Conservation (phyloP, 306 rosid genomes). For the Sindora glabra region DNA sequence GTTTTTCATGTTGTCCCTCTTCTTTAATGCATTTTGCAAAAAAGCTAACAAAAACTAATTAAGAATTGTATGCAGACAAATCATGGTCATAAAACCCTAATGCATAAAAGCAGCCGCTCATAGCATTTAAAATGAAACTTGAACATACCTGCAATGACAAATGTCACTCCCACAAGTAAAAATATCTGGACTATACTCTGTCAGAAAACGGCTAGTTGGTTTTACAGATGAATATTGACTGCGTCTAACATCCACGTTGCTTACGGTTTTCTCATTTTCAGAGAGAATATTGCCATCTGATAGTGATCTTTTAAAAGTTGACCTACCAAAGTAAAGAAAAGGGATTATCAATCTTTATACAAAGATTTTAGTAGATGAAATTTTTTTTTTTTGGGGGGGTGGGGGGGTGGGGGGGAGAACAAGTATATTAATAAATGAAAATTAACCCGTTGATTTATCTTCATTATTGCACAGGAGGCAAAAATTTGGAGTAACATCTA, state of each 20-base stretch:
- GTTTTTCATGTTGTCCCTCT: too few species aligned
- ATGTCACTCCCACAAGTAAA: conserved; percentile 42
- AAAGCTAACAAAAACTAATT: too few species aligned
- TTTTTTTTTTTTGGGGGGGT: too few species aligned
- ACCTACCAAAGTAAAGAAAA: conserved; percentile 40
- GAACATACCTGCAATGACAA: conserved; percentile 59
- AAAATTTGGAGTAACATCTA: background rate
- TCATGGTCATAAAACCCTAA: background rate
- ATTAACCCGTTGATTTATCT: background rate
- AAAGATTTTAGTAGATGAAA: too few species aligned
- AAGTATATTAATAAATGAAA: background rate
- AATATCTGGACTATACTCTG: conserved; percentile 48
- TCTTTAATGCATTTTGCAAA: too few species aligned
- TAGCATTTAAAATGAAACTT: conserved; percentile 8
- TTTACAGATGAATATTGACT: conserved; percentile 32
- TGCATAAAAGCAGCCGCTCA: background rate
- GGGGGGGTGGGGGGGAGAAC: too few species aligned
- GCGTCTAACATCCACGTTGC: conserved; percentile 29
- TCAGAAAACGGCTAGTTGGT: conserved; percentile 21
- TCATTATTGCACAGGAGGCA: background rate
- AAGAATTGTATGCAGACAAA: background rate
- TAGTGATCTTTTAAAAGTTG: conserved; percentile 66
- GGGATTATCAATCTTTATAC: background rate
- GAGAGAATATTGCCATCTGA: conserved; percentile 70
- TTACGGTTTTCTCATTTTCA: conserved; percentile 39